Conservation (phyloP, 164 flowering plant species). For the Nymphaea thermarum region DNA sequence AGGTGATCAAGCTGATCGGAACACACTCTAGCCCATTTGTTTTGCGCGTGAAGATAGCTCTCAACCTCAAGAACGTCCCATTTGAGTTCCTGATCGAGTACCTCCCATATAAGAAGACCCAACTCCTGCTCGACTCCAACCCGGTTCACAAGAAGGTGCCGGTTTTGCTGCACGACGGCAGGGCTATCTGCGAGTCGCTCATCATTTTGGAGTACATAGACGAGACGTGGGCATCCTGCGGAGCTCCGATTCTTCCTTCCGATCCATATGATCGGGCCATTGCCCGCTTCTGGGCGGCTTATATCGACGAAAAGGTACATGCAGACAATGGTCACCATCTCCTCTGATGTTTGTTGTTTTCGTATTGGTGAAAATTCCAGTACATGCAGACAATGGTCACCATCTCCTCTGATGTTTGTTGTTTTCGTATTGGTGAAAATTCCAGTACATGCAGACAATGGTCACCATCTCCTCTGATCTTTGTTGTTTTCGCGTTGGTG, state of each 20-base stretch:
- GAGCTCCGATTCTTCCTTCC: constrained; percentile 37
- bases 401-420: too few relatives aligned
- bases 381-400: too few relatives aligned
- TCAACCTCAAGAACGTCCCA: constrained; percentile 33
- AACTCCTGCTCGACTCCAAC: constrained; percentile 52
- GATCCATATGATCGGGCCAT: constrained; percentile 58
- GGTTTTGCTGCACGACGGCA: constrained; percentile 30
- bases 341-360: too few relatives aligned
- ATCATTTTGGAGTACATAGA: constrained; percentile 63
- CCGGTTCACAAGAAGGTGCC: constrained; percentile 40
- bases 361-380: too few relatives aligned
- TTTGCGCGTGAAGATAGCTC: constrained; percentile 36
- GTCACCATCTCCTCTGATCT: too few relatives aligned
- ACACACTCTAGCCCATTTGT: constrained; percentile 48
- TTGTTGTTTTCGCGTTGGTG: too few relatives aligned
- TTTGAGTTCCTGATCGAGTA: constrained; percentile 34
- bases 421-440: too few relatives aligned
- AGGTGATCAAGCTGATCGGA: constrained; percentile 39
- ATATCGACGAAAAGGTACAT: constrained; percentile 50
- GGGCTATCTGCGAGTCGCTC: constrained; percentile 47
- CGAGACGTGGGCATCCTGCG: constrained; percentile 33
- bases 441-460: too few relatives aligned
- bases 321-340: too few relatives aligned
- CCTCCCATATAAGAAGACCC: constrained; percentile 22
- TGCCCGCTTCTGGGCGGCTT: constrained; percentile 67